These are phyloP conservation scores for Pyrenochaeta sp. DNA, from an alignment of 2,329 filamentous ascomycete species.

Conservation along the genomic window DNA sequence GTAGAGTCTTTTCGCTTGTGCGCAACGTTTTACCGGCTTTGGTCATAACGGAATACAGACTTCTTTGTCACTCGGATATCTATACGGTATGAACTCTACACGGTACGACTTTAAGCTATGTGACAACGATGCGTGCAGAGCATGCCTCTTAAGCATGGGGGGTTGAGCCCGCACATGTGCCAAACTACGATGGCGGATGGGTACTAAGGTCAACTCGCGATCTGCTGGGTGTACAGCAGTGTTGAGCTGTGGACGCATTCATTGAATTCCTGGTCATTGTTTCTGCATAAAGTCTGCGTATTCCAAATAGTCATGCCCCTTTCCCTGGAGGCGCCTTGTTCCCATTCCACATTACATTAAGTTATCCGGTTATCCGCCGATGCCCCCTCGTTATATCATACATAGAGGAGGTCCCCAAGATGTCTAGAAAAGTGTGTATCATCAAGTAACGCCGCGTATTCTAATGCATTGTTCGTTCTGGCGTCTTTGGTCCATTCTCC, in stretches of 20 bases:
- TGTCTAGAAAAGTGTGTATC: background rate
- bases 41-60: constrained; percentile 3
- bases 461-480: background rate
- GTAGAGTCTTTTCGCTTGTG: constrained; percentile 3
- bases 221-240: too few species aligned
- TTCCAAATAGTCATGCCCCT: background rate
- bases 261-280: background rate
- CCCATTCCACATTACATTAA: background rate
- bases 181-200: too few species aligned
- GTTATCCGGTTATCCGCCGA: background rate
- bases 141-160: too few species aligned
- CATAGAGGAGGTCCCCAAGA: background rate
- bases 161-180: background rate
- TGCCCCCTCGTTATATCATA: background rate
- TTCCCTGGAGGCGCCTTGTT: too few species aligned
- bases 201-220: too few species aligned
- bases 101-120: background rate
- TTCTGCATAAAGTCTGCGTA: background rate
- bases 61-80: background rate
- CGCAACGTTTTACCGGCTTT: constrained; percentile 1
- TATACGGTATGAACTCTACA: background rate
- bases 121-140: background rate
- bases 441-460: background rate
- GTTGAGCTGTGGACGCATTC: too few species aligned
- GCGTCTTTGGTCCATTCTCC: background rate